These are phyloP conservation scores for Solanum clarkiae DNA, from an alignment of 257 asterid genomes.

Conservation along the genomic window DNA sequence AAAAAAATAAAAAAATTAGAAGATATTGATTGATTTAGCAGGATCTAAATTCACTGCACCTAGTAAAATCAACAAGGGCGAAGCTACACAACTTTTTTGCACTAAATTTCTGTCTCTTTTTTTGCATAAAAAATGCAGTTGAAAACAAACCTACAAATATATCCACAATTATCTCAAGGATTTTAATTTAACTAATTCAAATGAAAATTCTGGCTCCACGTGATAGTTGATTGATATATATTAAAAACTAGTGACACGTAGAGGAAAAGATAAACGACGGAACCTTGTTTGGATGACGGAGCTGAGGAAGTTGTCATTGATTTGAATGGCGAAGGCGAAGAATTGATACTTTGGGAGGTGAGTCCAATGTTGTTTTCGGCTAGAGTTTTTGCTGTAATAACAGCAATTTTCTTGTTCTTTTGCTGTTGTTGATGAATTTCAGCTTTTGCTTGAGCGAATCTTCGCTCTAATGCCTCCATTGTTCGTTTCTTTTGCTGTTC, in stretches of 20 bases:
- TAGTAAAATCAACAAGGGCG: no score
- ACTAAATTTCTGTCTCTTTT: no score
- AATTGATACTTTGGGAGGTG: neutral
- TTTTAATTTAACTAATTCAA: no score
- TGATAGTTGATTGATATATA: neutral
- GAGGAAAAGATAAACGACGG: neutral
- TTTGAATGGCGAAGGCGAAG: conserved; percentile 7
- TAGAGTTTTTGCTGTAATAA: conserved; percentile 5
- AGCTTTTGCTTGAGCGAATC: conserved; percentile 67
- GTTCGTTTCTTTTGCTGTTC: conserved; percentile 64
- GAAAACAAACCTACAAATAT: no score
- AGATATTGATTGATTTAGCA: no score
- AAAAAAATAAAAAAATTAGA: no score
- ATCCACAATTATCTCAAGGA: no score
- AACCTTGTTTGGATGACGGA: conserved; percentile 47
- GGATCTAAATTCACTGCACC: no score
- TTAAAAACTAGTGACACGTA: neutral
- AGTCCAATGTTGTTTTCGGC: conserved; percentile 6
- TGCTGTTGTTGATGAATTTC: conserved; percentile 35
- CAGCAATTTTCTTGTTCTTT: conserved; percentile 21
- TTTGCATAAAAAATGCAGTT: no score
- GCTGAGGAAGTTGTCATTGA: neutral
- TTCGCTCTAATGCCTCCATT: conserved; percentile 62
- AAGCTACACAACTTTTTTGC: no score
- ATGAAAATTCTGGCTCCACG: neutral